Evolutionary conservation across 2,329 filamentous ascomycete species (phyloP).

Genomic region (Verticillium tricorpus): DNA sequence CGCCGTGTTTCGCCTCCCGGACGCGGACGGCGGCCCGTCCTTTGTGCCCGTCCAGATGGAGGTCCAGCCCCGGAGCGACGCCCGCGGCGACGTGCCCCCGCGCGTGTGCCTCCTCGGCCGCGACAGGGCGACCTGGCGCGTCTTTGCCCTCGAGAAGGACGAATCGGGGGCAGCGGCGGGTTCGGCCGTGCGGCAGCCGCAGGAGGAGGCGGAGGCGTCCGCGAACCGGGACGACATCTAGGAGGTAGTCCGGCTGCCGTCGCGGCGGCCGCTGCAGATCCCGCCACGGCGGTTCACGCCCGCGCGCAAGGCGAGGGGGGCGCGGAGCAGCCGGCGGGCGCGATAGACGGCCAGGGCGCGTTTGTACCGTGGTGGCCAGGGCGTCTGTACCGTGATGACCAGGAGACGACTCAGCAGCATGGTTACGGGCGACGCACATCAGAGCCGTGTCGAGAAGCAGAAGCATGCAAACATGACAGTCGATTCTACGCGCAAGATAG

Average conservation of each 20-base stretch:
- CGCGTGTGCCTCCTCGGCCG: conserved; percentile 47
- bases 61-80: conserved; percentile 37
- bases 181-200: not conserved
- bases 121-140: conserved; percentile 42
- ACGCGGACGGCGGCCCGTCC: conserved; percentile 19
- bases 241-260: not conserved
- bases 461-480: too few relatives aligned
- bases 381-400: too few relatives aligned
- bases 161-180: not conserved
- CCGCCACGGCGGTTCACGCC: conserved; percentile 10
- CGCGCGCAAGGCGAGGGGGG: conserved; percentile 4
- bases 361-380: too few relatives aligned
- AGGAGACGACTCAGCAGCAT: too few relatives aligned
- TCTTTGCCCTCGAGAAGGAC: conserved; percentile 32
- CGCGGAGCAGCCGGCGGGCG: not conserved
- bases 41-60: conserved; percentile 47
- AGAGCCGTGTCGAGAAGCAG: too few relatives aligned
- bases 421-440: too few relatives aligned
- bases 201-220: not conserved
- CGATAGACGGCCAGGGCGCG: not conserved
- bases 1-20: conserved; percentile 8
- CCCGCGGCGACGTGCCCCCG: conserved; percentile 41
- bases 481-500: too few relatives aligned
- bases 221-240: not conserved
- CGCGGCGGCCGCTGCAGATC: conserved; percentile 7